These are phyloP conservation scores for Sclerotinia nivalis DNA, from an alignment of 2,329 filamentous ascomycete species.

Conservation along the genomic window DNA sequence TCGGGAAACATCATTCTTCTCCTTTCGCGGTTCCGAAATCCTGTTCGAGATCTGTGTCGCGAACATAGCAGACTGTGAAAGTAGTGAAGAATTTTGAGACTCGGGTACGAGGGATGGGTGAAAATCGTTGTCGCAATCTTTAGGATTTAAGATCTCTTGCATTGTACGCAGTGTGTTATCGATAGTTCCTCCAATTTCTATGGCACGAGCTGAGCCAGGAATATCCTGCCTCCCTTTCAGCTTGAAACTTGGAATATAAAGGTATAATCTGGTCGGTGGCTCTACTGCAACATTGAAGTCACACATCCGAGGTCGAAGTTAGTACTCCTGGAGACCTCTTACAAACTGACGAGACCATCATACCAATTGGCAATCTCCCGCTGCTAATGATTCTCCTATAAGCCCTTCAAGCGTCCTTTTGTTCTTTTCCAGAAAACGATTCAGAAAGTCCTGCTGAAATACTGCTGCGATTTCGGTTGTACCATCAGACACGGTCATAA, in stretches of 20 bases:
- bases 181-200: conserved; percentile 5
- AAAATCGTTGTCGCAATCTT: background rate
- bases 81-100: background rate
- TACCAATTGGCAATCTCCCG: conserved; percentile 11
- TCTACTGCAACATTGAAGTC: conserved; percentile 11
- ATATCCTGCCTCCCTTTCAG: background rate
- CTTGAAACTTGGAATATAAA: background rate
- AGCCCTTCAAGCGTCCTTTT: conserved; percentile 2
- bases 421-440: conserved; percentile 12
- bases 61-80: conserved; percentile 11
- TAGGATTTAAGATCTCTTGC: background rate
- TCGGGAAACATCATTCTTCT: background rate
- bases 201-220: background rate
- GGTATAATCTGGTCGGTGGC: conserved; percentile 2
- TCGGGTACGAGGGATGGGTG: background rate
- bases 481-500: conserved; percentile 14
- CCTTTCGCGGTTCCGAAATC: background rate
- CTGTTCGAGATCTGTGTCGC: conserved; percentile 21
- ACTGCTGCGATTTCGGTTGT: conserved; percentile 9
- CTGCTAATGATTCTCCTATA: conserved; percentile 1
- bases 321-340: conserved; percentile 1
- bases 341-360: background rate
- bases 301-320: conserved; percentile 11
- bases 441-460: background rate
- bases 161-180: background rate